Base-by-base conservation (phyloP, 352 stramenopile genomes). In the Phytophthora litchii region DNA sequence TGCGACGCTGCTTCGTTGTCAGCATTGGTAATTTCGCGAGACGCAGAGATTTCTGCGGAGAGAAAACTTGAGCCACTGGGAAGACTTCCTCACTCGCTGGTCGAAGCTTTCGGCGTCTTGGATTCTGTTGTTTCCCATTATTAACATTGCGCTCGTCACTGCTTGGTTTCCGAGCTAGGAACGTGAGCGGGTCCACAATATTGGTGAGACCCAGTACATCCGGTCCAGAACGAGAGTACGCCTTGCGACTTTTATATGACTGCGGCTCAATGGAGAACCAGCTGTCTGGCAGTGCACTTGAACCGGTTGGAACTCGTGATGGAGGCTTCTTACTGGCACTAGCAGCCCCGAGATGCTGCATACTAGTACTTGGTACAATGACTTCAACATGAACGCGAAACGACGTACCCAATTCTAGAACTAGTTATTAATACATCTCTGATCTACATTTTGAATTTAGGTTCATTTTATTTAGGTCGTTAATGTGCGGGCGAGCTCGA, bases 401-500 rank as follows among this genome's bases (percentile, higher is more conserved):
- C 42, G 63, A 54, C 57, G 63, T 49, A 51, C n/a, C n/a, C n/a
- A n/a, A n/a, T n/a, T n/a, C n/a, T n/a, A n/a, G n/a, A n/a, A n/a
- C n/a, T n/a, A n/a, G n/a, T n/a, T n/a, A n/a, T n/a, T n/a, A n/a
- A 6, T 68, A 40, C 32, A 53, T n/a, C 34, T 54, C 16, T 47
- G 17, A 38, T 23, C 52, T 56, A n/a, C n/a, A n/a, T n/a, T n/a
- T n/a, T n/a, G n/a, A n/a, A n/a, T n/a, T n/a, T n/a, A n/a, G n/a
- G n/a, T n/a, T n/a, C 35, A 50, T 45, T 59, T 20, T 25, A 5
- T 10, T 27, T 36, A 23, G 6, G 19, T 13, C 5, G 42, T 58
- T 49, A 25, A 35, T 95, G 86, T 95, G 86, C 57, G 86, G 86
- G 1, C 74, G 86, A 32, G 63, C 81, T 36, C 69, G 83, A 10